phyloP scores from a whole-genome alignment of 345 rosid species.

The Zanthoxylum bungeanum region DNA sequence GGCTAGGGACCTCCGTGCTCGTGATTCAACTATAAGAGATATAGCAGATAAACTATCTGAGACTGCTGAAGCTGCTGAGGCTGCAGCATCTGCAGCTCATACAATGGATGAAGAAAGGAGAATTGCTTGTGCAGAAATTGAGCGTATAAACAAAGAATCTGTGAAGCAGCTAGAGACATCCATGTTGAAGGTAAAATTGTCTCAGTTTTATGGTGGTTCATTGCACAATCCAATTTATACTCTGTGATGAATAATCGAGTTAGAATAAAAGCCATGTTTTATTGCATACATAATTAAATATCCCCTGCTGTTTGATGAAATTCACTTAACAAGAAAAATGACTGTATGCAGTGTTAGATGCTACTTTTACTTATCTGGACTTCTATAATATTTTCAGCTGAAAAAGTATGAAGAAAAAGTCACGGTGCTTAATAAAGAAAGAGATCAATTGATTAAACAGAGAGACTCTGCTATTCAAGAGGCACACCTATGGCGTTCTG shows the following conservation, averaged over 20 bases:
- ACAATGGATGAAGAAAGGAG: constrained; percentile 91
- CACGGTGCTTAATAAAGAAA: constrained; percentile 55
- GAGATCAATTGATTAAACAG: constrained; percentile 70
- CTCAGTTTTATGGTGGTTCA: neutral
- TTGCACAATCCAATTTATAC: neutral
- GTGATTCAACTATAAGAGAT: constrained; percentile 85
- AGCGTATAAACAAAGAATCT: constrained; percentile 57
- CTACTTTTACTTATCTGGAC: constrained; percentile 2
- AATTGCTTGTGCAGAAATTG: constrained; percentile 72
- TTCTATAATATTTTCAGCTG: constrained; percentile 43
- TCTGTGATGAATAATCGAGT: neutral
- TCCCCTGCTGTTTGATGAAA: neutral
- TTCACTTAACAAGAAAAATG: neutral
- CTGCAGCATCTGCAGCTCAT: constrained; percentile 94
- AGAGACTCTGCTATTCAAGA: constrained; percentile 85
- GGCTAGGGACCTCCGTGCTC: constrained; percentile 86
- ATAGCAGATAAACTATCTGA: constrained; percentile 87
- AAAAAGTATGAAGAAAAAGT: constrained; percentile 72
- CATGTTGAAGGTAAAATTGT: constrained; percentile 50
- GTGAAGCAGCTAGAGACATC: constrained; percentile 56
- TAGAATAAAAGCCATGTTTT: neutral
- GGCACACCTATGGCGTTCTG: constrained; percentile 95
- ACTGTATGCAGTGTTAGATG: constrained; percentile 9
- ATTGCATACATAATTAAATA: neutral
- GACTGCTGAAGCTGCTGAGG: constrained; percentile 99